Percentiles rank a stretch among this genome's conserved stretches.
phyloP scores from a whole-genome alignment of 176 grass and related monocot genomes.

The Puya raimondii region DNA sequence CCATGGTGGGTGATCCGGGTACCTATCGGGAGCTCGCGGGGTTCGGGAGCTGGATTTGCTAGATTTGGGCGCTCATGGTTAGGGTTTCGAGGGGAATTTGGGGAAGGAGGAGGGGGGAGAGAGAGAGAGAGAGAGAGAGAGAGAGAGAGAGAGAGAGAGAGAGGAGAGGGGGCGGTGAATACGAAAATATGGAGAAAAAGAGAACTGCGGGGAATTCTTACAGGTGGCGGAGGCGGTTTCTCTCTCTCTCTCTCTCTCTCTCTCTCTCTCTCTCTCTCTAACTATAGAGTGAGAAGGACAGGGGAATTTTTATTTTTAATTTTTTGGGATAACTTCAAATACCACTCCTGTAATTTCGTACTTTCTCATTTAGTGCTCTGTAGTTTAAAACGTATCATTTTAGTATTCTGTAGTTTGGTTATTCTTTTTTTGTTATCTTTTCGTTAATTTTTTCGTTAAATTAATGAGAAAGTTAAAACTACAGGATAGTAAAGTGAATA shows the following conservation, averaged over 20 bases:
- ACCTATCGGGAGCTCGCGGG: background rate
- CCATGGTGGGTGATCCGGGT: slow-evolving; percentile 31
- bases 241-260: background rate
- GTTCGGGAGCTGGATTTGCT: background rate
- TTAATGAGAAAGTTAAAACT: no score
- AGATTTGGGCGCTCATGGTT: background rate
- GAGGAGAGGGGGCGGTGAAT: slow-evolving; percentile 9
- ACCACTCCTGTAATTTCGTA: no score
- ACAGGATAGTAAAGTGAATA: no score
- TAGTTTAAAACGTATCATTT: no score
- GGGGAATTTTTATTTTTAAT: slow-evolving; percentile 2
- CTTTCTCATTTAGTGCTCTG: no score
- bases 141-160: background rate
- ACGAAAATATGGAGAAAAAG: slow-evolving; percentile 7
- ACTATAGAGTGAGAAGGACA: background rate
- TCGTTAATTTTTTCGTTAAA: no score
- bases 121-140: background rate
- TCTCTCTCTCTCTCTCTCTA: no score
- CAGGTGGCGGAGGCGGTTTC: slow-evolving; percentile 27
- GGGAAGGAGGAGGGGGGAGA: background rate
- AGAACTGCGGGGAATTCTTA: slow-evolving; percentile 29
- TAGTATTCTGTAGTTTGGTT: no score
- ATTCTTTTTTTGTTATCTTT: no score
- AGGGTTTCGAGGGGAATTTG: background rate
- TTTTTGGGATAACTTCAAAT: background rate